These are phyloP conservation scores for Thuidium tamariscinum DNA, from an alignment of 225 moss, liverwort and hornwort genomes.

Conservation along the genomic window DNA sequence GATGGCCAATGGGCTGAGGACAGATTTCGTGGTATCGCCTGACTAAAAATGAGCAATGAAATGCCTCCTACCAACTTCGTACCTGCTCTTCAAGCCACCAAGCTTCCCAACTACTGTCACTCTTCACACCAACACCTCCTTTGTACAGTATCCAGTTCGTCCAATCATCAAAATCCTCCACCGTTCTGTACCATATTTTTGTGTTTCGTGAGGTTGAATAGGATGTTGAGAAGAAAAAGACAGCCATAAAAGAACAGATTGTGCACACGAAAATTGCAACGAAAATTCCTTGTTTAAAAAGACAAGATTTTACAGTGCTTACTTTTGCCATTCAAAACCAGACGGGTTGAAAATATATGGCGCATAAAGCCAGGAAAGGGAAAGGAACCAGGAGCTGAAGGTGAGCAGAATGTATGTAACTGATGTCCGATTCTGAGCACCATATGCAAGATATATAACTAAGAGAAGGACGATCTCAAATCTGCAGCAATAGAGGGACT, in stretches of 20 bases:
- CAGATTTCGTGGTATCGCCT: background rate
- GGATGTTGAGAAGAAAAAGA: background rate
- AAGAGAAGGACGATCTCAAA: constrained; percentile 86
- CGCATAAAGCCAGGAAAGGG: constrained; percentile 94
- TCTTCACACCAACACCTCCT: constrained; percentile 89
- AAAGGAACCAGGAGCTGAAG: constrained; percentile 95
- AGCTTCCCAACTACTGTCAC: constrained; percentile 86
- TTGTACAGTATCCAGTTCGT: constrained; percentile 89
- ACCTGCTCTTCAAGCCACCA: constrained; percentile 99
- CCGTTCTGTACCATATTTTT: constrained; percentile 45
- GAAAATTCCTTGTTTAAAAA: background rate
- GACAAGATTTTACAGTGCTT: constrained; percentile 2
- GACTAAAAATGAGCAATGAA: background rate
- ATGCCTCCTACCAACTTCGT: background rate
- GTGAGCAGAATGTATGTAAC: constrained; percentile 72
- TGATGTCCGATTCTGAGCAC: constrained; percentile 61
- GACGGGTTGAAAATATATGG: constrained; percentile 98
- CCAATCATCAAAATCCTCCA: constrained; percentile 99
- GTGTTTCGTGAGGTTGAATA: background rate
- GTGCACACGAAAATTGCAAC: background rate
- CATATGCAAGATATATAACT: constrained; percentile 80
- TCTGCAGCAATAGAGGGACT: constrained; percentile 30
- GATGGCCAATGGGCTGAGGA: background rate
- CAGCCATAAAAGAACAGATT: background rate
- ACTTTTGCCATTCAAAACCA: constrained; percentile 99